Evolutionary conservation across 2,329 filamentous ascomycete species (phyloP).

Genomic region (Aschersonia sp.): DNA sequence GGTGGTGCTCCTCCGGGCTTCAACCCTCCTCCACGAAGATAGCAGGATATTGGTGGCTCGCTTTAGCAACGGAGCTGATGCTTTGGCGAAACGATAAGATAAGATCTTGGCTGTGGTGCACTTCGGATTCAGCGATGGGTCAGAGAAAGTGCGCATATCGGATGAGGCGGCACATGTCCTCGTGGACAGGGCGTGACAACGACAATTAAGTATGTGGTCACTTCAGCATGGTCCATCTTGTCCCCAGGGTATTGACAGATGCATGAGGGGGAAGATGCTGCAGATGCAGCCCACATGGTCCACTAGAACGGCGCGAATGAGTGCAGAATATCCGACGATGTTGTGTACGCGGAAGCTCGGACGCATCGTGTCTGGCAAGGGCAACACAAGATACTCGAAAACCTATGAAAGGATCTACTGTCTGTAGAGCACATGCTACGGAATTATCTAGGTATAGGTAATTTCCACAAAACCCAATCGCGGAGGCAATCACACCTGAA

Average conservation of each 20-base stretch:
- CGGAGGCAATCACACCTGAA: too few relatives aligned
- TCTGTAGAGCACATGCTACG: not conserved
- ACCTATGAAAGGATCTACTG: too few relatives aligned
- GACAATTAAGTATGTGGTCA: constrained; percentile 2
- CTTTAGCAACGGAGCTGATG: constrained; percentile 8
- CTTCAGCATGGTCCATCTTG: not conserved
- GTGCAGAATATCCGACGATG: too few relatives aligned
- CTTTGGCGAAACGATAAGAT: constrained; percentile 9
- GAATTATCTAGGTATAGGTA: not conserved
- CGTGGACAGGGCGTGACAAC: not conserved
- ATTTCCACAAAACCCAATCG: too few relatives aligned
- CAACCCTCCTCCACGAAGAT: constrained; percentile 55
- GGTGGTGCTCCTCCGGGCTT: constrained; percentile 43
- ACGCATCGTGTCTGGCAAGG: too few relatives aligned
- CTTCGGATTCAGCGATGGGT: constrained; percentile 3
- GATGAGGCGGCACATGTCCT: not conserved
- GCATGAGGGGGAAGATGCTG: too few relatives aligned
- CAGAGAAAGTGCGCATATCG: not conserved
- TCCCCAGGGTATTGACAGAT: not conserved
- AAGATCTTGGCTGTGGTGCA: constrained; percentile 8
- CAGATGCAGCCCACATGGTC: too few relatives aligned
- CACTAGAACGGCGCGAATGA: too few relatives aligned
- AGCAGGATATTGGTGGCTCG: constrained; percentile 14
- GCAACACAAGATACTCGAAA: too few relatives aligned
- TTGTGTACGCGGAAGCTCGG: too few relatives aligned